Conservation (phyloP, 2,329 filamentous ascomycete genomes). For the Paracorniculantispora psalliotae region DNA sequence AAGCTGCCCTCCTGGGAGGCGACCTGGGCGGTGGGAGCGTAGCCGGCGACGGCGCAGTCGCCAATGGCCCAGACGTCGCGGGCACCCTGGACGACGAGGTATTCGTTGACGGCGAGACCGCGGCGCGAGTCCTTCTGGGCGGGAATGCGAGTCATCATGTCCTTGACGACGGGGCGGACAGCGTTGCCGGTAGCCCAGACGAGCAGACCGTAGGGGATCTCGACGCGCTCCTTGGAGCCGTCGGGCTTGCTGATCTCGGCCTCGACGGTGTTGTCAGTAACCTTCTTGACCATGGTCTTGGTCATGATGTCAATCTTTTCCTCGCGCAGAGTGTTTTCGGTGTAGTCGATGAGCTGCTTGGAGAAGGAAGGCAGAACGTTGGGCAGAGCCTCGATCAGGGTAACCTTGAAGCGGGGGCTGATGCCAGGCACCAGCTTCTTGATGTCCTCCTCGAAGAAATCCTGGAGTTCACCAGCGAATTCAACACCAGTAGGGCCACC, state of each 20-base stretch:
- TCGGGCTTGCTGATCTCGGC: constrained; percentile 78
- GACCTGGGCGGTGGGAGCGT: constrained; percentile 95
- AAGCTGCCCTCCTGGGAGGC: constrained; percentile 93
- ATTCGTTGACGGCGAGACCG: constrained; percentile 95
- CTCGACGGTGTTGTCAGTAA: constrained; percentile 88
- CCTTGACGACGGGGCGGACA: constrained; percentile 79
- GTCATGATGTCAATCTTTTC: constrained; percentile 96
- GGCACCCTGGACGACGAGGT: constrained; percentile 93
- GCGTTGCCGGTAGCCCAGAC: constrained; percentile 99
- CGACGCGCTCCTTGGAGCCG: constrained; percentile 74
- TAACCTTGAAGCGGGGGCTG: constrained; percentile 91
- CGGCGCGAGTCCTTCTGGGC: constrained; percentile 93
- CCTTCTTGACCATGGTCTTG: constrained; percentile 98
- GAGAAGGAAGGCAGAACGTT: constrained; percentile 98
- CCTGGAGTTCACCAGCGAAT: constrained; percentile 95
- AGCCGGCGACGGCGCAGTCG: constrained; percentile 95
- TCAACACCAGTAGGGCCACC: constrained; percentile 96
- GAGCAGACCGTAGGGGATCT: constrained; percentile 88
- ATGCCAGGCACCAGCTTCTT: constrained; percentile 98
- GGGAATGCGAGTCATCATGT: constrained; percentile 86
- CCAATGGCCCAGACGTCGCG: constrained; percentile 98
- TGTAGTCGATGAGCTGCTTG: constrained; percentile 99
- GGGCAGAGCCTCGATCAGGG: constrained; percentile 92
- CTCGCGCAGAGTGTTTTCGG: constrained; percentile 97
- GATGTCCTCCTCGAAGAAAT: constrained; percentile 98